These are phyloP conservation scores for Metarhizium guizhouense DNA, from an alignment of 2,329 filamentous ascomycete species.

Conservation along the genomic window DNA sequence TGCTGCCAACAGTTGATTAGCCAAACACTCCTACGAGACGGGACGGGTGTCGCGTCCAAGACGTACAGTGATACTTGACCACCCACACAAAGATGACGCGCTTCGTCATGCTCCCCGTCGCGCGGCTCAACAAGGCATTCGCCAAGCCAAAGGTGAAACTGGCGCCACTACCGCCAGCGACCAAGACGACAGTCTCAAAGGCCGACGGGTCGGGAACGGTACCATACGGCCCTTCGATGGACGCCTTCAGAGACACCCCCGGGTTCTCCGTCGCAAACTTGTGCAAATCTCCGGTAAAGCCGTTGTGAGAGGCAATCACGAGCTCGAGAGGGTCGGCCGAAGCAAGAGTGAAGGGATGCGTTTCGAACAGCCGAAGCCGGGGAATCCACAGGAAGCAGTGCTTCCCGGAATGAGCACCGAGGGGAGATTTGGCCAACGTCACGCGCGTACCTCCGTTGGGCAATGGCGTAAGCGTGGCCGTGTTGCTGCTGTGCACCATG, in stretches of 20 bases:
- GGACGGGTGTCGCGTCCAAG: not conserved
- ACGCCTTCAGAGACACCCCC: conserved; percentile 37
- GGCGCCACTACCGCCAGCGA: conserved; percentile 53
- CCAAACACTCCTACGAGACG: no score
- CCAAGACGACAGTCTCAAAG: conserved; percentile 47
- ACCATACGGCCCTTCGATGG: conserved; percentile 52
- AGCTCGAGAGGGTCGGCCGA: conserved; percentile 45
- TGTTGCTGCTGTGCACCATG: conserved; percentile 36
- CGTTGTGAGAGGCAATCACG: conserved; percentile 47
- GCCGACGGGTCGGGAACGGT: conserved; percentile 40
- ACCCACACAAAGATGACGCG: conserved; percentile 31
- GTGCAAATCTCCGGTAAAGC: conserved; percentile 49
- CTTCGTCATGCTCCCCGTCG: conserved; percentile 12
- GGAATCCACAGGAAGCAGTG: conserved; percentile 60
- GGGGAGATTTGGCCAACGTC: conserved; percentile 39
- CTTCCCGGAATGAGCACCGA: conserved; percentile 40
- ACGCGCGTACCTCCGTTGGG: conserved; percentile 45
- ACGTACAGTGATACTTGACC: conserved; percentile 27
- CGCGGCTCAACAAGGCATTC: conserved; percentile 24
- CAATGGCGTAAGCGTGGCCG: conserved; percentile 43
- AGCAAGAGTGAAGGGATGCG: conserved; percentile 56
- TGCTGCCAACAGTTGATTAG: conserved; percentile 13
- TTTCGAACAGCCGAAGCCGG: conserved; percentile 44
- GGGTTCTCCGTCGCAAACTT: conserved; percentile 40
- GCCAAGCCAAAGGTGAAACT: conserved; percentile 41